Base-by-base conservation (phyloP, 2,329 filamentous ascomycete species). In the Exophiala calicioides region DNA sequence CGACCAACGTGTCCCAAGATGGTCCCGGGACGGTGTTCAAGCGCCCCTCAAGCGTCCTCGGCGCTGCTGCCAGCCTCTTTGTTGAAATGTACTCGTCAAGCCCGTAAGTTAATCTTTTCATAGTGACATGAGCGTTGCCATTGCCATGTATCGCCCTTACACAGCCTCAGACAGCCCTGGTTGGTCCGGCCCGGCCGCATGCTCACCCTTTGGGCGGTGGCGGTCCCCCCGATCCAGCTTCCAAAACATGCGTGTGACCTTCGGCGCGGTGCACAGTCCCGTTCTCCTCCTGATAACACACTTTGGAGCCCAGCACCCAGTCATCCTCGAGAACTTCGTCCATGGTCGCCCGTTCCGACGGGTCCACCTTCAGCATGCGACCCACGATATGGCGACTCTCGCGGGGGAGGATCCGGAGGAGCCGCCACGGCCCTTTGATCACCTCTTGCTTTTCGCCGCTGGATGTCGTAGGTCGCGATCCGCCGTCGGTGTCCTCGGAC, bases 321-420 rank as follows among this genome's bases (percentile, higher is more conserved):
- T 85, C 83, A 63, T 98, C 91, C 16, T 84, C 79, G 40, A 96
- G 70, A 13, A 98, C 87, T 61, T 98, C 90, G 18, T 85, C 77
- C 74, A 98, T 85, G 2, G 80, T 88, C 2, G 90, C 91, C 46
- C 93, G 81, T 56, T 86, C 85, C 62, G 81, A 85, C 0, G 90
- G 89, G 60, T 95, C 82, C 39, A 96, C 77, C 61, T 93, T 89
- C 26, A 98, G 79, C 93, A 98, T 98, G 47, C 87, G 80, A 33
- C 88, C 85, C 44, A 98, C 86, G 53, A 98, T 90, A 63, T 91
- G 85, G 40, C 93, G 78, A 56, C 86, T 94, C 68, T 97, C 93
- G 50, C 91, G 79, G 1, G 93, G 93, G 7, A 98, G 75, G 26
- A 97, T 74, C 31, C 93, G 82, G 21, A 98, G 73, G 32, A 98